Evolutionary conservation across 2,329 filamentous ascomycete species (phyloP).

Genomic region (Aspergillus persii): DNA sequence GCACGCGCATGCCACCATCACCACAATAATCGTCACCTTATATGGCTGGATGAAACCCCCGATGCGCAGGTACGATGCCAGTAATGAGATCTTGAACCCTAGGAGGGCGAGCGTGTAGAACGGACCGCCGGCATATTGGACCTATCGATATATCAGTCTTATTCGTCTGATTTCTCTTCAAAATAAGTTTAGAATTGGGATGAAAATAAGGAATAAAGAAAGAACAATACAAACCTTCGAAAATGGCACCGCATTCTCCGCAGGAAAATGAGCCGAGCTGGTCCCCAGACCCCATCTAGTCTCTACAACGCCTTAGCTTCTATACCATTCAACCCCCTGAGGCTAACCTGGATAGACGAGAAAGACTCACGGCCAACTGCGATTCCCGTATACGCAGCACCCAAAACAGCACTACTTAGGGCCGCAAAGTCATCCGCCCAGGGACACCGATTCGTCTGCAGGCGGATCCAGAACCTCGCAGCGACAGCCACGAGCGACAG

Average conservation of each 20-base stretch:
- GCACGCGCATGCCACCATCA: slow-evolving; percentile 35
- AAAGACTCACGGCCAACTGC: slow-evolving; percentile 21
- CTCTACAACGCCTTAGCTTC: slow-evolving; percentile 15
- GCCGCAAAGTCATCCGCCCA: slow-evolving; percentile 30
- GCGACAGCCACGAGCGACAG: slow-evolving; percentile 22
- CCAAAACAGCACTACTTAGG: slow-evolving; percentile 21
- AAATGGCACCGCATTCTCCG: slow-evolving; percentile 25
- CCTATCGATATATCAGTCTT: slow-evolving; percentile 7
- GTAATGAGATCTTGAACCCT: slow-evolving; percentile 49
- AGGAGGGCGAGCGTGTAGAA: slow-evolving; percentile 34
- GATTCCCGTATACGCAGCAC: slow-evolving; percentile 16
- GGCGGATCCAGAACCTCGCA: slow-evolving; percentile 25
- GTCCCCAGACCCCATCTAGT: slow-evolving; percentile 29
- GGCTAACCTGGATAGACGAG: not conserved
- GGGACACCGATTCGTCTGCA: slow-evolving; percentile 15
- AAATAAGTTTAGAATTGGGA: too few relatives aligned
- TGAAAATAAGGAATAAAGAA: not conserved
- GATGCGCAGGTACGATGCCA: slow-evolving; percentile 49
- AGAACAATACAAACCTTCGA: slow-evolving; percentile 18
- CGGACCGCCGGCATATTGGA: slow-evolving; percentile 30
- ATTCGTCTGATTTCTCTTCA: not conserved
- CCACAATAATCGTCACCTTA: slow-evolving; percentile 31
- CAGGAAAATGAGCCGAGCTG: slow-evolving; percentile 17
- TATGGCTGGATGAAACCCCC: slow-evolving; percentile 40
- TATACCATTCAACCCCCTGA: not conserved